Evolutionary conservation across 768 basidiomycete genomes (phyloP), one percentile per base, ranked within the genome.

Genomic region (Glaciozyma antarctica): DNA sequence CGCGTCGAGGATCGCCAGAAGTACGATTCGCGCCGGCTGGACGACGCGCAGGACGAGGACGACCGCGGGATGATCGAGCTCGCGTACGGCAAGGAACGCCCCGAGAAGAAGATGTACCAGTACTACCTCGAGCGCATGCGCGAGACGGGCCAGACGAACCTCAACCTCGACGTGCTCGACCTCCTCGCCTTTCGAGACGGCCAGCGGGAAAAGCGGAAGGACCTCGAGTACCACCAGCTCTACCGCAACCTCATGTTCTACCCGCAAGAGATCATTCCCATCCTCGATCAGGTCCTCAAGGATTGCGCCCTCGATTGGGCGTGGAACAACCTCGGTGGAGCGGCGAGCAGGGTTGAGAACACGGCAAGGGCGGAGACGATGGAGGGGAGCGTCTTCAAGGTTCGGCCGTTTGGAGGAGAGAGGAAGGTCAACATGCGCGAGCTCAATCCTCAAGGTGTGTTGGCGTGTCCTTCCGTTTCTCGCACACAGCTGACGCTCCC

Each of bases 191-290:
- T 88, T 76, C 65, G 69, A 0, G 59, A 63, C 63, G 49, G 57
- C 47, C 34, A 66, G 43, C 64, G 52, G 21, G 84, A 86, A 16
- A 84, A 84, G 64, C 85, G 83, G 74, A 95, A 91, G 76, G 70
- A 71, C 59, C 22, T 49, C 28, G 69, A 66, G n/a, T 71, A 67
- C 60, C 30, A 43, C 22, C 61, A 66, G 57, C 80, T 99, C 21
- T 84, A 90, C 74, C 79, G 79, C 24, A 91, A 95, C 74, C 82
- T 99, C 6, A 77, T 85, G 66, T 92, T 90, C 73, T 98, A 95
- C 77, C 95, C 95, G 0, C 93, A 98, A 76, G 95, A 99, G 80
- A 86, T 97, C 55, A 82, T 99, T 56, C 94, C 95, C 2, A 90
- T 89, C 28, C 92, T 97, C 88, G 95, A 99, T 80, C 90, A 94